Percentiles rank a stretch among this genome's conserved stretches.
These are phyloP conservation scores for Colletotrichum agaves DNA, from an alignment of 2,329 filamentous ascomycete genomes.

Conservation along the genomic window DNA sequence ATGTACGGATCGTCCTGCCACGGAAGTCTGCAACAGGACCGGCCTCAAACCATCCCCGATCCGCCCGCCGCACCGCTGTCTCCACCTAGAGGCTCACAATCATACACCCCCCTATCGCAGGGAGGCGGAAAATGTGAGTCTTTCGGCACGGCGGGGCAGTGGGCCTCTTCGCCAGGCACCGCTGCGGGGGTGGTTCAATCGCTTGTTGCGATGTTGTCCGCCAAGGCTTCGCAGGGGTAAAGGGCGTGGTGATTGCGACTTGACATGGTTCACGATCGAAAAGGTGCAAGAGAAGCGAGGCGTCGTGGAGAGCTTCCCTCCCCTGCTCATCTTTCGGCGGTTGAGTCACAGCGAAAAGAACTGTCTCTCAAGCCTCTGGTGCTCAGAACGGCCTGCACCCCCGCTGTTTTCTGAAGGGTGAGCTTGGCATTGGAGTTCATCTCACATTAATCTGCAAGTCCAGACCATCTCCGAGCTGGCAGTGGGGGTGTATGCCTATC, in stretches of 20 bases:
- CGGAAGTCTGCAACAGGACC: slow-evolving; percentile 18
- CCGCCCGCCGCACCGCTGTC: not conserved
- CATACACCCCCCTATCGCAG: not conserved
- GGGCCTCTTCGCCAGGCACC: not conserved
- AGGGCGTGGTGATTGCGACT: not conserved
- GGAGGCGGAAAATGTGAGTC: slow-evolving; percentile 17
- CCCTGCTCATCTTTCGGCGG: too few species aligned
- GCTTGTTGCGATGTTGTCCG: not conserved
- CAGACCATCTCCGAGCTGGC: not conserved
- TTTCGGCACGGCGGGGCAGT: slow-evolving; percentile 20
- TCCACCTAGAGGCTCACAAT: not conserved
- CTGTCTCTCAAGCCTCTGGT: not conserved
- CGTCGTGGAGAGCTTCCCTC: too few species aligned
- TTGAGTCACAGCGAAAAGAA: too few species aligned
- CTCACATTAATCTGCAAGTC: slow-evolving; percentile 24
- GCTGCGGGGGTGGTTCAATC: slow-evolving; percentile 5
- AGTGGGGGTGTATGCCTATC: not conserved
- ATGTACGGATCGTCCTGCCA: slow-evolving; percentile 11
- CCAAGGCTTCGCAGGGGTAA: not conserved
- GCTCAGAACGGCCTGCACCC: not conserved
- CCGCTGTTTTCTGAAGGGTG: not conserved
- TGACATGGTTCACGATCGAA: not conserved
- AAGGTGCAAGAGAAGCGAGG: not conserved
- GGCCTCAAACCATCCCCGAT: slow-evolving; percentile 6
- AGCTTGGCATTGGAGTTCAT: slow-evolving; percentile 23